Base-by-base conservation (phyloP, 495 filamentous ascomycete genomes). In the Thermochaetoides thermophila region DNA sequence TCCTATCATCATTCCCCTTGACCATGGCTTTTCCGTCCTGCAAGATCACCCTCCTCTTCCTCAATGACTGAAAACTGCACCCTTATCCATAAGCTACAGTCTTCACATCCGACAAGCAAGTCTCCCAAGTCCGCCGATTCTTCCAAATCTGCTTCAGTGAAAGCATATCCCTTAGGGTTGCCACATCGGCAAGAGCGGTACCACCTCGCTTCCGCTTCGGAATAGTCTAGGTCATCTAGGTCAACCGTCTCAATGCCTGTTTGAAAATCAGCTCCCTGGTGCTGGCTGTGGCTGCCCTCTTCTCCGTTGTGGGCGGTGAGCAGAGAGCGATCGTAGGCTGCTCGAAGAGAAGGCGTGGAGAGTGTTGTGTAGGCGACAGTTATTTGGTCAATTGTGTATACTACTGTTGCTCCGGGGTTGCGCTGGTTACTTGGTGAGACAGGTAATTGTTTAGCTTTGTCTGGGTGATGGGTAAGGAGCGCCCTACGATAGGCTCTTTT, bases 51-150 rank as follows among this genome's bases (percentile, higher is more conserved):
- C 8, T 39, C 49, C 5, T 55, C 56, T 13, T 66, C 67, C 14
- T 72, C 69, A 17, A 77, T 60, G 10, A 72, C 66, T 16, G 67
- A 72, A 66, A 84, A 86, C 26, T 73, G 56, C 19, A 91, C 73
- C 46, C 73, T 75, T 49, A 86, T 52, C 74, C 74, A 87, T 32
- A 91, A 63, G 59, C 81, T 87, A 48, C 83, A 92, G 29, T 83
- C 81, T 12, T 64, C 63, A 52, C 84, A 92, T 13, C 77, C 81
- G 18, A 84, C 70, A 39, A 78, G 65, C 38, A 89, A 52, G 59
- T 86, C 81, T 0, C 80, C 73, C 42, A 67, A 56, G 24, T 76
- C 57, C 29, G 48, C 60, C 40, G 72, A 69, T 44, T 69, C 69
- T 45, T 82, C 79, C 21, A 94, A 54, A 45, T 91, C 77, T 4